Percentiles rank a stretch among this genome's conserved stretches.
These are phyloP conservation scores for Marchantia paleacea DNA, from an alignment of 225 moss, liverwort and hornwort genomes.

Conservation along the genomic window DNA sequence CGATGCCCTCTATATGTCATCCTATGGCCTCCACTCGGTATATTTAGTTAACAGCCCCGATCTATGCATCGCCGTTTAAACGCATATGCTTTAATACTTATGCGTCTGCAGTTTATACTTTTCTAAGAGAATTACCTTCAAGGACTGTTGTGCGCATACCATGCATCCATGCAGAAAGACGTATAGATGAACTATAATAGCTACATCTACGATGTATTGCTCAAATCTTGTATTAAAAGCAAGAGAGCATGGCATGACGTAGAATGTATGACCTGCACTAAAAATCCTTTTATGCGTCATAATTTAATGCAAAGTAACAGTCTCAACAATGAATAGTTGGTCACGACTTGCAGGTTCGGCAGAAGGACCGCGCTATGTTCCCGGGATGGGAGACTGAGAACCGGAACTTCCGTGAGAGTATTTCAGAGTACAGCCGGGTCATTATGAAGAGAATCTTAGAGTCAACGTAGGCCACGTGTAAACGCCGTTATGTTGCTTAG, in stretches of 20 bases:
- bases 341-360: neutral
- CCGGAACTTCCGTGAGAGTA: neutral
- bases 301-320: no score
- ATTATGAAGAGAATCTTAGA: conserved; percentile 10
- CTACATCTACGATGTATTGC: neutral
- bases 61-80: neutral
- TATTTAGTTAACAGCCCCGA: neutral
- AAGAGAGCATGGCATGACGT: neutral
- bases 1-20: neutral
- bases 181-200: neutral
- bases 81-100: neutral
- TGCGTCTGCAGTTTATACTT: neutral
- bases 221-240: neutral
- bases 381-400: conserved; percentile 1
- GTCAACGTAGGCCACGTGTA: conserved; percentile 15
- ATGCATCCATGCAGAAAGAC: conserved; percentile 13
- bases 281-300: neutral
- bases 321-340: neutral
- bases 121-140: neutral
- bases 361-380: neutral
- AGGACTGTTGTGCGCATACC: neutral
- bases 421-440: neutral
- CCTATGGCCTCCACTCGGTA: neutral
- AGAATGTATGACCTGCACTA: neutral
- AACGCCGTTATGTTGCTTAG: conserved; percentile 4